Evolutionary conservation across 1,139 yeast species (phyloP), one percentile per base, ranked within the genome.

Genomic region (Hemisphaericaspora subhashii): DNA sequence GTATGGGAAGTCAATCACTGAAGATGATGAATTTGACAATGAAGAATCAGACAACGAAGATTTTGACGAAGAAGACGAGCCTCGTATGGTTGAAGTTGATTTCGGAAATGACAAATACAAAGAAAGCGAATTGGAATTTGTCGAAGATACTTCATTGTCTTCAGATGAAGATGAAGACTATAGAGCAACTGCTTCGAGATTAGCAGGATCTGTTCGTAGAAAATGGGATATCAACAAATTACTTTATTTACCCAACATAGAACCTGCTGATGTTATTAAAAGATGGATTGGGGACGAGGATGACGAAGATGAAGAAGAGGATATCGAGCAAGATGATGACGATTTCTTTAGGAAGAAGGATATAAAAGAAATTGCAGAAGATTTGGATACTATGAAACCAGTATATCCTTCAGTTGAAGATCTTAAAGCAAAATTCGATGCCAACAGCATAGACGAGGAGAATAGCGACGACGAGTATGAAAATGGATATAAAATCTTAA

Each of bases 211-310:
- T 8, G 46, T 58, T 18, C 54, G 52, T 46, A 60, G 79, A 70
- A 65, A 69, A 45, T 86, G 95, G 90, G 86, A 92, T 58, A 79
- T 92, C 45, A 82, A 85, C 53, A 87, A 86, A 55, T 66, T 92
- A 40, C 66, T 92, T 9, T 92, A 92, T 58, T 72, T 85, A 78
- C 79, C 82, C 40, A 85, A 86, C 49, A 68, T 88, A 31, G 77
- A 81, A 7, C 92, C 97, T 0, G 68, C 67, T 0, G 95, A 86
- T 39, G 96, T 79, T 20, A 67, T 90, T 35, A 70, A 67, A 35
- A 77, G 92, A 59, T 90, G 97, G 96, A 80, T 60, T 48, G 72
- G 67, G 9, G 70, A 66, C 27, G 66, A 53, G 1, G 69, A 64
- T 3, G 75, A 68, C 4, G 77, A 67, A 15, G 78, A 65, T 5